These are phyloP conservation scores for Neoascochyta sp. DNA, from an alignment of 2,329 filamentous ascomycete genomes.

Conservation along the genomic window DNA sequence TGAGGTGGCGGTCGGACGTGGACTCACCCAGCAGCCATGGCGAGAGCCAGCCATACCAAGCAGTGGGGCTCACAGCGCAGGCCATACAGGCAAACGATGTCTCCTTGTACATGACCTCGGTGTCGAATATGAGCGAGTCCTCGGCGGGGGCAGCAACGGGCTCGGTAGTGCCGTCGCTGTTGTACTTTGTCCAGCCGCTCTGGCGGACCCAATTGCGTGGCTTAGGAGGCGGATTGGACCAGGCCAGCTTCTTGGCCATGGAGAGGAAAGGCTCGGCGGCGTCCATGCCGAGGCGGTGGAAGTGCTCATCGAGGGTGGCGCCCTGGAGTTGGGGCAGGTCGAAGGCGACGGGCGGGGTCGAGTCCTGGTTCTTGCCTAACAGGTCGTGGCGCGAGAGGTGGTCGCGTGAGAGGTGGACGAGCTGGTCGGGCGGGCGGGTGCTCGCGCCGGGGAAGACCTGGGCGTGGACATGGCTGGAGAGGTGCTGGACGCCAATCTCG, in stretches of 20 bases:
- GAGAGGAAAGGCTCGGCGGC: slow-evolving; percentile 79
- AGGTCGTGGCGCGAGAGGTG: slow-evolving; percentile 84
- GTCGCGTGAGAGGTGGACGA: slow-evolving; percentile 75
- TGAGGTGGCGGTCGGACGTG: slow-evolving; percentile 70
- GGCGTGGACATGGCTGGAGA: slow-evolving; percentile 75
- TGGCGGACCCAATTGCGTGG: slow-evolving; percentile 69
- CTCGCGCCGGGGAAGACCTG: slow-evolving; percentile 70
- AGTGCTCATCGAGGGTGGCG: slow-evolving; percentile 84
- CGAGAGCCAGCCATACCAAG: slow-evolving; percentile 97
- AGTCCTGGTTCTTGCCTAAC: slow-evolving; percentile 84
- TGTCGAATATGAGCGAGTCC: slow-evolving; percentile 84
- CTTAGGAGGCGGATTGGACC: slow-evolving; percentile 54
- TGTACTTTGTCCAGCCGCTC: slow-evolving; percentile 95
- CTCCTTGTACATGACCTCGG: slow-evolving; percentile 94
- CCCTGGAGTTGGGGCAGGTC: slow-evolving; percentile 79
- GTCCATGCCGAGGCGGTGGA: slow-evolving; percentile 80
- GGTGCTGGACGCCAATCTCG: slow-evolving; percentile 89
- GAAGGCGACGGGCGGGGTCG: slow-evolving; percentile 70
- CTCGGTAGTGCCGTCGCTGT: slow-evolving; percentile 68
- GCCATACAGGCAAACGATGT: slow-evolving; percentile 95
- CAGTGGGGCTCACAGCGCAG: slow-evolving; percentile 80
- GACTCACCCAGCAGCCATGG: slow-evolving; percentile 89
- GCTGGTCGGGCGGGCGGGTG: slow-evolving; percentile 59
- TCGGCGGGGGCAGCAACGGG: slow-evolving; percentile 73
- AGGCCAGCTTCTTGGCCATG: slow-evolving; percentile 70